Evolutionary conservation across 768 basidiomycete species (phyloP).

Genomic region (Mycena floridula): DNA sequence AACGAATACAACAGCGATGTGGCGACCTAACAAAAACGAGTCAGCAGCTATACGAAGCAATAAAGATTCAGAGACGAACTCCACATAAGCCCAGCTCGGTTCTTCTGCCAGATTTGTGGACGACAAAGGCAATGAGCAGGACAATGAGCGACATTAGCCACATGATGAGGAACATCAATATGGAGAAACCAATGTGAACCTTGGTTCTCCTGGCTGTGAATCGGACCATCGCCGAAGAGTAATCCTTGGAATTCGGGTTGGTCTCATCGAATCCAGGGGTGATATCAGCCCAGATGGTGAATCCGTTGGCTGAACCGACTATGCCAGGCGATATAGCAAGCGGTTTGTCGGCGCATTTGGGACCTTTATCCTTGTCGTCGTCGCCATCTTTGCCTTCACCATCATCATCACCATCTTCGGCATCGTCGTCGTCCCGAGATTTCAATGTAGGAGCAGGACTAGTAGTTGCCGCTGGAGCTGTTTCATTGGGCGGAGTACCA

Average conservation of each 20-base stretch:
- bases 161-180: neutral
- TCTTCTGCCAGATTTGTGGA: neutral
- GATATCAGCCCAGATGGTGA: neutral
- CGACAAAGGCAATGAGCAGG: neutral
- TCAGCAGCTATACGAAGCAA: too few relatives aligned
- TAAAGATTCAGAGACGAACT: too few relatives aligned
- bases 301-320: neutral
- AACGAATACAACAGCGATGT: neutral
- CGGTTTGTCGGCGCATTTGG: too few relatives aligned
- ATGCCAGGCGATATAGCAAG: neutral
- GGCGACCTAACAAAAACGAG: neutral
- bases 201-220: neutral
- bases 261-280: neutral
- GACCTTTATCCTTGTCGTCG: neutral
- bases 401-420: too few relatives aligned
- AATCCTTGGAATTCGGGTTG: neutral
- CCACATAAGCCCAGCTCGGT: neutral
- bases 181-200: neutral
- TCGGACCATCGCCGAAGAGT: neutral
- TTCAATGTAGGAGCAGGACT: too few relatives aligned
- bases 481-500: too few relatives aligned
- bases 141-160: neutral
- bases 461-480: too few relatives aligned
- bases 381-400: too few relatives aligned
- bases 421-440: too few relatives aligned